phyloP scores from a whole-genome alignment of 2,329 filamentous ascomycete species.

The Diaporthe capsici region DNA sequence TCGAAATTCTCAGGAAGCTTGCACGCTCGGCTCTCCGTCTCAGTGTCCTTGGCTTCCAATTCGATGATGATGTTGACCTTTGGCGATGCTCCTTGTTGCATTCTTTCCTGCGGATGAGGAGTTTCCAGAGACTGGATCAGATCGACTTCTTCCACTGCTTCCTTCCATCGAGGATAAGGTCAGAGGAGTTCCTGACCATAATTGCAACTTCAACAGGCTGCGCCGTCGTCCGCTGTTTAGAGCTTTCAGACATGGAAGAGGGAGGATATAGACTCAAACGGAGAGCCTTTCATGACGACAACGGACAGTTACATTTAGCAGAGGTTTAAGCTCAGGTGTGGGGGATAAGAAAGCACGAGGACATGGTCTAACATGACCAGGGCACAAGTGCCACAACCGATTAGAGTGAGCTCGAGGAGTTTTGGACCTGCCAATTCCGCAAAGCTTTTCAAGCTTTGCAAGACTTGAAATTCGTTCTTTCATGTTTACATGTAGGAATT shows the following conservation, averaged over 20 bases:
- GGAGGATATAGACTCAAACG: not conserved
- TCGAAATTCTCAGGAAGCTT: conserved; percentile 7
- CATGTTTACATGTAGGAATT: not conserved
- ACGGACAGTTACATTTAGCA: not conserved
- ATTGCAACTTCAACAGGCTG: not conserved
- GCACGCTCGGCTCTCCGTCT: not conserved
- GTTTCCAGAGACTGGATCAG: not conserved
- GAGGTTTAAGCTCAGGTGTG: not conserved
- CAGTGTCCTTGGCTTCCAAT: conserved; percentile 5
- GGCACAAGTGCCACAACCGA: too few relatives aligned
- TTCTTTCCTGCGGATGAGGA: not conserved
- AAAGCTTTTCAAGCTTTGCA: not conserved
- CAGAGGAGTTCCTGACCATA: not conserved
- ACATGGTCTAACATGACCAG: not conserved
- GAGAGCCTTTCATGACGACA: not conserved
- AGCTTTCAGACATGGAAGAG: too few relatives aligned
- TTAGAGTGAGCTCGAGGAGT: not conserved
- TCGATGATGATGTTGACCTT: not conserved
- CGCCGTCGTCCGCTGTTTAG: not conserved
- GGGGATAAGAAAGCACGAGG: too few relatives aligned
- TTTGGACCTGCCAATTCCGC: not conserved
- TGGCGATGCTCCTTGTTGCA: not conserved
- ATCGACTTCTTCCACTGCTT: not conserved
- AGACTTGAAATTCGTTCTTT: not conserved
- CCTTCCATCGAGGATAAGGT: not conserved